Conservation (phyloP, 179 eudicot species). For the Camellia oleifera region DNA sequence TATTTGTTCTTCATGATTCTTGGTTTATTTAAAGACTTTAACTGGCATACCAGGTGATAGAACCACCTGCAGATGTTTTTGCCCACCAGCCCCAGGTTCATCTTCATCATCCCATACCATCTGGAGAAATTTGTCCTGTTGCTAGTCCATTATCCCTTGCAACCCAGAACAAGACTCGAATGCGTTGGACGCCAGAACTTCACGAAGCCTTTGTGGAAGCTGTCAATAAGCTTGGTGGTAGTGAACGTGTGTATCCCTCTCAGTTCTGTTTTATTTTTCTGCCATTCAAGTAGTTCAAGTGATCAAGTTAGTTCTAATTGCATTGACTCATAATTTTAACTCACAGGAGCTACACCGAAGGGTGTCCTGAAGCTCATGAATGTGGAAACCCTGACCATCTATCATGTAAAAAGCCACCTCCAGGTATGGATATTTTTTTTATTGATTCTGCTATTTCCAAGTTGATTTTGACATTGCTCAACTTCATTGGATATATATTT, state of each 20-base stretch:
- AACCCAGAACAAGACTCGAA: constrained; percentile 52
- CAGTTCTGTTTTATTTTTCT: background rate
- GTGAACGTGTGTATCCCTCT: constrained; percentile 43
- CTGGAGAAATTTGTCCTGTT: constrained; percentile 33
- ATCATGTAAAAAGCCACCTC: constrained; percentile 87
- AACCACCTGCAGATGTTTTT: constrained; percentile 39
- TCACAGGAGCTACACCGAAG: constrained; percentile 84
- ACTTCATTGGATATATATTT: constrained; percentile 12
- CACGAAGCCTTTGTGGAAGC: constrained; percentile 87
- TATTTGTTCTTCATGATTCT: background rate
- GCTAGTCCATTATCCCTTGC: constrained; percentile 48
- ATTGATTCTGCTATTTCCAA: background rate
- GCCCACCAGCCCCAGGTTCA: constrained; percentile 31
- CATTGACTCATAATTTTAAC: constrained; percentile 7
- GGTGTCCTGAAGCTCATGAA: constrained; percentile 81
- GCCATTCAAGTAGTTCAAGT: background rate
- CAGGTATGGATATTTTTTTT: constrained; percentile 40
- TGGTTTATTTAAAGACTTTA: background rate
- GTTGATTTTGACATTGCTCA: background rate
- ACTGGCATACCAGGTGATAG: constrained; percentile 34
- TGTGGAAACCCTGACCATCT: constrained; percentile 71
- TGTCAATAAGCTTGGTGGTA: constrained; percentile 79
- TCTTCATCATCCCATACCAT: constrained; percentile 31
- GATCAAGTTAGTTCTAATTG: background rate
- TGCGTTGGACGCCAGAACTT: constrained; percentile 95